Evolutionary conservation across 2,329 filamentous ascomycete genomes (phyloP), one percentile per base, ranked within the genome.

Genomic region (Apiospora saccharicola): DNA sequence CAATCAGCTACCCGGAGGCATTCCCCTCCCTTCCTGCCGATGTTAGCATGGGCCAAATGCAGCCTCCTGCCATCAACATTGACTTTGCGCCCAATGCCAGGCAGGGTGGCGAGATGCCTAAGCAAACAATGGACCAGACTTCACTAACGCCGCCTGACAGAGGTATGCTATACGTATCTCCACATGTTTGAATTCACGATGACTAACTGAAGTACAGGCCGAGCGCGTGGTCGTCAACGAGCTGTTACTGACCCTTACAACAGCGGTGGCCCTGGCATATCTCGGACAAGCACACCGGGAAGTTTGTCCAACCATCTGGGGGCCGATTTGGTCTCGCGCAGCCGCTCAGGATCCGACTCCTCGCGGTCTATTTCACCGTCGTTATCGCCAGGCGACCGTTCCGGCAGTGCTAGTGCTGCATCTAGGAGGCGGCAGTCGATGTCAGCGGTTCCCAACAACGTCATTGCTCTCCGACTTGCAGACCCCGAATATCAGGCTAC

Each of bases 1-100:
- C 82, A 30, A 84, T 90, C 80, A 70, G 81, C 76, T 75, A 80
- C 85, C 75, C 80, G 3, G 88, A 90, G 76, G 83, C 87, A 10
- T 91, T 90, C 76, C 87, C 89, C 7, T 81, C 84, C 43, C 81
- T 90, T 19, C 80, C 80, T 24, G 84, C 86, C 71, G 83, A 86
- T 34, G 81, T 82, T n/a, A 83, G 83, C 34, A 89, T 93, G 80
- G 47, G 47, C 47, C 68, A 70, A 49, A 96, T 97, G 92, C 93
- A 92, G 4, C 94, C 95, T n/a, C 95, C 95, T 0, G 94, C 95
- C 70, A 98, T 98, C 82, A 97, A 96, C 79, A 96, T 98, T 77
- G 94, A 98, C 80, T 95, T 94, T 81, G 95, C 95, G 22, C 95
- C 95, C 34, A 91, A 91, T 12, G 90, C 93, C 70, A 85, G 89